phyloP scores from a whole-genome alignment of 2,329 filamentous ascomycete genomes.

The Boeremia exigua region DNA sequence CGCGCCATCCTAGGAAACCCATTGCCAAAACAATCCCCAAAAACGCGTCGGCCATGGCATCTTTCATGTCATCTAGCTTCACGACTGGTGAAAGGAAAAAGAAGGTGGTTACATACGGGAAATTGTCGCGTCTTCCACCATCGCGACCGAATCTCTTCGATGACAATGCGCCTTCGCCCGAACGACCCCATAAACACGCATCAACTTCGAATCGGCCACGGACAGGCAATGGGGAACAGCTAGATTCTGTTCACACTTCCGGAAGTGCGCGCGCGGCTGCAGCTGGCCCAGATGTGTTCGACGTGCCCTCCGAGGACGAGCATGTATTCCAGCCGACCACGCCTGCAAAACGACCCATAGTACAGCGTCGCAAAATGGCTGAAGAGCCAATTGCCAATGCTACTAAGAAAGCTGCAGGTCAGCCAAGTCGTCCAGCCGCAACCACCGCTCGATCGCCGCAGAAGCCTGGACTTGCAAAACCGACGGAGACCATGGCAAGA shows the following conservation, averaged over 20 bases:
- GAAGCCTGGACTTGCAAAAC: conserved; percentile 17
- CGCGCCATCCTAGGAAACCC: conserved; percentile 28
- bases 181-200: conserved; percentile 38
- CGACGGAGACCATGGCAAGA: conserved; percentile 8
- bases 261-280: conserved; percentile 15
- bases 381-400: conserved; percentile 18
- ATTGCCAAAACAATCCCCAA: conserved; percentile 11
- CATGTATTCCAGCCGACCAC: conserved; percentile 13
- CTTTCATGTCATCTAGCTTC: conserved; percentile 36
- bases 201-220: conserved; percentile 10
- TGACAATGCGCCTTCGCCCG: conserved; percentile 36
- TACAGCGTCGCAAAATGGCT: conserved; percentile 20
- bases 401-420: conserved; percentile 13
- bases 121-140: conserved; percentile 36
- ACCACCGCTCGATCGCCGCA: conserved; percentile 16
- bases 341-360: conserved; percentile 21
- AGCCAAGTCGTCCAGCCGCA: neutral
- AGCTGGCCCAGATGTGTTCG: conserved; percentile 44
- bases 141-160: conserved; percentile 21
- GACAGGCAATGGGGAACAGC: neutral
- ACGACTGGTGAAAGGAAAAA: conserved; percentile 44
- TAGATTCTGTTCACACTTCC: conserved; percentile 7
- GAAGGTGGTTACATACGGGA: conserved; percentile 49
- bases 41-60: conserved; percentile 27
- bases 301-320: conserved; percentile 51